Conservation (phyloP, 1,139 yeast genomes). For the Hemisphaericaspora subhashii region DNA sequence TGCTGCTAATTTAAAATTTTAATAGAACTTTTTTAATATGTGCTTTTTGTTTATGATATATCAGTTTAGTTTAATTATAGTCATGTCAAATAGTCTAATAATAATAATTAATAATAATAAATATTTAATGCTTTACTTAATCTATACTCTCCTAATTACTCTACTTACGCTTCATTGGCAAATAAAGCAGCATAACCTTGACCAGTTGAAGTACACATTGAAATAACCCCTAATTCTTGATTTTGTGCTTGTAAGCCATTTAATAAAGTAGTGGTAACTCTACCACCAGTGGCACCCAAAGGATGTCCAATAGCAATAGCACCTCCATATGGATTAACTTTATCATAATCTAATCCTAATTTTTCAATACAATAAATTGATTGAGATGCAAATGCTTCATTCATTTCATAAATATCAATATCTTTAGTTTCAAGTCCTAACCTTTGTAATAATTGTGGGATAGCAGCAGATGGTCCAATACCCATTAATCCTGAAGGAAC, state of each 20-base stretch:
- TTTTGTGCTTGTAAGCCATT: conserved; percentile 31
- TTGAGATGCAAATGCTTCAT: conserved; percentile 46
- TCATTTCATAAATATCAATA: conserved; percentile 38
- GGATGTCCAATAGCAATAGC: conserved; percentile 48
- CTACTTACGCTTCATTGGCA: conserved; percentile 25
- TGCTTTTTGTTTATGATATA: not conserved
- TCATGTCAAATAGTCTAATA: too few relatives aligned
- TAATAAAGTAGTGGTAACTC: conserved; percentile 33
- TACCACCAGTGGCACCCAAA: conserved; percentile 42
- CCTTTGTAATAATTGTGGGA: conserved; percentile 31
- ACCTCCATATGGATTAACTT: conserved; percentile 43
- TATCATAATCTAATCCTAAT: conserved; percentile 29
- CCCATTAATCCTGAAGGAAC: conserved; percentile 42
- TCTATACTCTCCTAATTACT: too few relatives aligned
- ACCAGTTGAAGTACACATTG: conserved; percentile 47
- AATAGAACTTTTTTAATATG: too few relatives aligned
- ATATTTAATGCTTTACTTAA: too few relatives aligned
- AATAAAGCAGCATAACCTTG: conserved; percentile 43
- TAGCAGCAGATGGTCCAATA: conserved; percentile 40
- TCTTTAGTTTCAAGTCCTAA: conserved; percentile 26
- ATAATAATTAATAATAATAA: not conserved
- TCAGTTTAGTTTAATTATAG: not conserved
- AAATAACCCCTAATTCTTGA: conserved; percentile 35
- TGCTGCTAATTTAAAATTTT: too few relatives aligned
- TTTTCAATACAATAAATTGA: conserved; percentile 32